Base-by-base conservation (phyloP, 78 protist genomes). In the Thecamonas trahens region DNA sequence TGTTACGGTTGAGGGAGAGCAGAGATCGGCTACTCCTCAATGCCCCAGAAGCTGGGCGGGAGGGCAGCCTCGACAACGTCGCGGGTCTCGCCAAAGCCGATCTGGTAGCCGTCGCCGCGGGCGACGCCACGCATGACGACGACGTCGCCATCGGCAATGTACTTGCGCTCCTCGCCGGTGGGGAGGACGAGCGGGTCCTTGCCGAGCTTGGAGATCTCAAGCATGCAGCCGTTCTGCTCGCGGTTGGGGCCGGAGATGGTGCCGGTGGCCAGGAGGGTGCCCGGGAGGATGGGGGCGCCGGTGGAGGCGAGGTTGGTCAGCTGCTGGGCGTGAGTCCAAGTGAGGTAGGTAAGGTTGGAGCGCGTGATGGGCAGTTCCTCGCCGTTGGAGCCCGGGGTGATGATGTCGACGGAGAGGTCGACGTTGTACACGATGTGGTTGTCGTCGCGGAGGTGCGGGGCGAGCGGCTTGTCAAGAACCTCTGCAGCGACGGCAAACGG, bases 71-170 rank as follows among this genome's bases (percentile, higher is more conserved):
- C 80, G 31, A 37, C 77, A 47, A 65, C 42, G n/a, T n/a, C n/a
- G n/a, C n/a, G n/a, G n/a, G n/a, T n/a, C 26, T 76, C 76, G 68
- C 96, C 96, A 55, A 92, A 88, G 40, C 96, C 96, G 37, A 92
- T 40, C 24, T 80, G 74, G 70, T 59, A 83, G 38, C 94, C 94
- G 22, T 88, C 62, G 57, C 90, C 89, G 32, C 34, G 4, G 22
- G n/a, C 8, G 15, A 3, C 52, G 60, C 86, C 94, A 29, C 64
- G 53, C 22, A 89, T 44, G 37, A 60, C 62, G 63, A 87, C 89
- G 3, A 70, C 57, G 55, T 93, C 97, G 40, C 90, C 89, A 58
- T 93, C 94, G 29, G 53, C 47, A 28, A 93, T 17, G 72, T 82
- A 87, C 53, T 67, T 80, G 62, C 97, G 78, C 58, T 20, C 66